phyloP scores from a whole-genome alignment of 1,139 yeast genomes.

The Magnusiomyces ingens region DNA sequence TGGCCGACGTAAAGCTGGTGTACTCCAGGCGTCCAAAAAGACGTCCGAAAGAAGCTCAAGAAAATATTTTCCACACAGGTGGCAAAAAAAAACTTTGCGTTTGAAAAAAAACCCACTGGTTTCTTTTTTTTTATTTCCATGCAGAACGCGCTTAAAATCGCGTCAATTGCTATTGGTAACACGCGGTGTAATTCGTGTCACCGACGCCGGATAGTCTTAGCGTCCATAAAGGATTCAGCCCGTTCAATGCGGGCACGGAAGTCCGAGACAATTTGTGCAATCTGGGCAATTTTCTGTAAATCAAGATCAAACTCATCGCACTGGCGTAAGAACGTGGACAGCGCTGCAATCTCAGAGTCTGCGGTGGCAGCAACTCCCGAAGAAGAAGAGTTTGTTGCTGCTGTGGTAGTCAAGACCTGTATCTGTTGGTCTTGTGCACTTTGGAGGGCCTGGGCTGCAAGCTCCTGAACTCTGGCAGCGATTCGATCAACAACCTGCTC shows the following conservation, averaged over 20 bases:
- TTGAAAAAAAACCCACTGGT: not conserved
- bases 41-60: too few relatives aligned
- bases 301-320: conserved; percentile 57
- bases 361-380: conserved; percentile 17
- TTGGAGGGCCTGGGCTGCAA: conserved; percentile 23
- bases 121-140: not conserved
- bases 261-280: conserved; percentile 43
- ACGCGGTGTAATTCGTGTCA: too few relatives aligned
- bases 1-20: not conserved
- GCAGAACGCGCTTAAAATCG: too few relatives aligned
- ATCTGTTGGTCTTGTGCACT: conserved; percentile 20
- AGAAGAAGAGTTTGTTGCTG: not conserved
- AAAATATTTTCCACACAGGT: too few relatives aligned
- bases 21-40: too few relatives aligned
- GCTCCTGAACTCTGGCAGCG: conserved; percentile 19
- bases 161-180: too few relatives aligned
- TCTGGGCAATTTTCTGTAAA: conserved; percentile 61
- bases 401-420: not conserved
- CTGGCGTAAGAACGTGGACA: conserved; percentile 40
- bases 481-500: conserved; percentile 11
- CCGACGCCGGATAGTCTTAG: too few relatives aligned
- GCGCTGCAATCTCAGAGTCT: conserved; percentile 40
- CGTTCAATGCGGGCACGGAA: conserved; percentile 33
- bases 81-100: not conserved
- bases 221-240: not conserved